Percentiles rank a stretch among this genome's conserved stretches.
Conservation (phyloP, 1,284 basidiomycete species). For the Cystobasidium sp. region DNA sequence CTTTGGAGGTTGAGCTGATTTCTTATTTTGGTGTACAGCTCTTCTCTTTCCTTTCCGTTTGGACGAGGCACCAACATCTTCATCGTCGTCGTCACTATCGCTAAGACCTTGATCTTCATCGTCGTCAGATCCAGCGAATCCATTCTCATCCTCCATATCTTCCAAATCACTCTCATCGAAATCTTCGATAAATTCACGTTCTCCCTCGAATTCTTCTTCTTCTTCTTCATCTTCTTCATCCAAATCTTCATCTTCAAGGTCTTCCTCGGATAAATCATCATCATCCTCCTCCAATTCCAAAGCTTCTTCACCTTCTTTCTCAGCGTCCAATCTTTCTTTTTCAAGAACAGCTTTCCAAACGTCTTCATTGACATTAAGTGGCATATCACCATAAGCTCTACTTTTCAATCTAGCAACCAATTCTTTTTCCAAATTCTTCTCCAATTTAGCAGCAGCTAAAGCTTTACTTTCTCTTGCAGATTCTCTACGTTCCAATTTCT, state of each 20-base stretch:
- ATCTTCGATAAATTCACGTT: slow-evolving; percentile 58
- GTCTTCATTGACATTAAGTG: slow-evolving; percentile 96
- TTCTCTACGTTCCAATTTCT: slow-evolving; percentile 96
- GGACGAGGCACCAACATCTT: slow-evolving; percentile 59
- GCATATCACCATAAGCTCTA: slow-evolving; percentile 96
- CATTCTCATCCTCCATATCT: slow-evolving; percentile 60
- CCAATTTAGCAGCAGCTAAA: slow-evolving; percentile 88
- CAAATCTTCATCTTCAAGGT: slow-evolving; percentile 62
- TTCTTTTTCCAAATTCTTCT: slow-evolving; percentile 94
- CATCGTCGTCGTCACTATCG: slow-evolving; percentile 51
- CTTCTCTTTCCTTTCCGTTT: slow-evolving; percentile 63
- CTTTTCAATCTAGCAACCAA: slow-evolving; percentile 91
- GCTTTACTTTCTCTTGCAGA: slow-evolving; percentile 92
- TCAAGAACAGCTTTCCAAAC: slow-evolving; percentile 93
- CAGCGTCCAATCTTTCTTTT: slow-evolving; percentile 65
- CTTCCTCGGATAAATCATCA: slow-evolving; percentile 62
- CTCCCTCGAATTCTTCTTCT: slow-evolving; percentile 52
- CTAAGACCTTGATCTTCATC: slow-evolving; percentile 59
- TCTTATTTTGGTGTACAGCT: slow-evolving; percentile 54
- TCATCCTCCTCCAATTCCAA: slow-evolving; percentile 59
- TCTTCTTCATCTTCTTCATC: slow-evolving; percentile 65
- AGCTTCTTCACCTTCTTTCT: slow-evolving; percentile 60
- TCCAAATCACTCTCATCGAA: slow-evolving; percentile 67
- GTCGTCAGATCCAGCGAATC: slow-evolving; percentile 49
- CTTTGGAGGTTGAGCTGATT: slow-evolving; percentile 48